phyloP scores from a whole-genome alignment of 176 grass and related monocot genomes.

The Eleusine coracana region DNA sequence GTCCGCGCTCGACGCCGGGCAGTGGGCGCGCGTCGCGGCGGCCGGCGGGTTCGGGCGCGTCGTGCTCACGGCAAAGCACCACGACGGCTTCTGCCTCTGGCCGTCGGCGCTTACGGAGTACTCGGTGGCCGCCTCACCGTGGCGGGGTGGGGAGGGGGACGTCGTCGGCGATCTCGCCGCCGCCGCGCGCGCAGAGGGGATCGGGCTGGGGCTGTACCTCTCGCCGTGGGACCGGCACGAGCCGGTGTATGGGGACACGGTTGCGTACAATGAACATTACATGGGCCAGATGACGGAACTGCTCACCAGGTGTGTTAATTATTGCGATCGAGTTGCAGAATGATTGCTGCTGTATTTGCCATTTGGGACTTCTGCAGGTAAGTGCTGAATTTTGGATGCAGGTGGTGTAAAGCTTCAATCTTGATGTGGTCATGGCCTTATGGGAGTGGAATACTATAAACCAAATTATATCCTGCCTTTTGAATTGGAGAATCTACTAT shows the following conservation, averaged over 20 bases:
- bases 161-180: constrained; percentile 67
- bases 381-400: constrained; percentile 23
- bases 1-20: constrained; percentile 65
- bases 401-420: constrained; percentile 9
- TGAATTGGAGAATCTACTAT: constrained; percentile 10
- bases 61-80: constrained; percentile 92
- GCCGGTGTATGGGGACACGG: constrained; percentile 68
- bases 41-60: constrained; percentile 66
- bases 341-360: not conserved
- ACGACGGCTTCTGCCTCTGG: constrained; percentile 99
- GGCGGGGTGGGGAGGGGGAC: constrained; percentile 68
- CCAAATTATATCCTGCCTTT: not conserved
- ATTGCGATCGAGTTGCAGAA: not conserved
- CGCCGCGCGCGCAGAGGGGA: constrained; percentile 53
- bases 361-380: constrained; percentile 12
- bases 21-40: constrained; percentile 75
- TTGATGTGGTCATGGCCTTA: constrained; percentile 13
- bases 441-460: constrained; percentile 8
- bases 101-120: constrained; percentile 86
- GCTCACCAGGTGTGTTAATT: constrained; percentile 64
- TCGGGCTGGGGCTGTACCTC: constrained; percentile 80
- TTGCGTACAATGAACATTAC: constrained; percentile 86
- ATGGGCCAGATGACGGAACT: constrained; percentile 86
- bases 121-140: constrained; percentile 74
- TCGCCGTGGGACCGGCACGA: constrained; percentile 97